phyloP scores from a whole-genome alignment of 768 basidiomycete genomes.

The Leucosporidium yakuticum region DNA sequence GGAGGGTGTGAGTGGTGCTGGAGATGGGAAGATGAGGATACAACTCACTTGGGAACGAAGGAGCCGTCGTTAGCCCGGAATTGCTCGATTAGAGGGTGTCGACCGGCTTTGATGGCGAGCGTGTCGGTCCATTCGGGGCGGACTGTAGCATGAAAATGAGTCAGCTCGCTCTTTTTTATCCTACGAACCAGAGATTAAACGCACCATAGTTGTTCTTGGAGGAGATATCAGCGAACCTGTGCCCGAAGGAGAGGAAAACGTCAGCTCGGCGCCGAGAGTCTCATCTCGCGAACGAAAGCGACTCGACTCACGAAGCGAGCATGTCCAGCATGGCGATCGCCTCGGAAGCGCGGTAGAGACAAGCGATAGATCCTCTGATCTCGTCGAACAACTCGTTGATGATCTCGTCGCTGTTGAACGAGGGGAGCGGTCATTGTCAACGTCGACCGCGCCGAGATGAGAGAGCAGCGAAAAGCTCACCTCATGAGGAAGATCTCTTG shows the following conservation, averaged over 20 bases:
- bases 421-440: neutral
- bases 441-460: neutral
- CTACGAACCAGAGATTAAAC: neutral
- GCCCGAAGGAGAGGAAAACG: too few relatives aligned
- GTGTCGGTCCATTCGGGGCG: conserved; percentile 89
- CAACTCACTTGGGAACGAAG: conserved; percentile 33
- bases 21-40: neutral
- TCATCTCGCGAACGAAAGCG: conserved; percentile 36
- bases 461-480: conserved; percentile 56
- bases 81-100: conserved; percentile 80
- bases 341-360: conserved; percentile 83
- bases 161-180: conserved; percentile 19
- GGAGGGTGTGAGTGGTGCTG: neutral
- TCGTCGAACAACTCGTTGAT: conserved; percentile 69
- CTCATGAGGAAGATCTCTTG: conserved; percentile 83
- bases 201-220: conserved; percentile 27
- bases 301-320: conserved; percentile 80
- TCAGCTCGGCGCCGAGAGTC: neutral
- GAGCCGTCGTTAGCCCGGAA: conserved; percentile 48
- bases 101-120: conserved; percentile 77
- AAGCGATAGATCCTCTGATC: conserved; percentile 65
- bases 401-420: conserved; percentile 44
- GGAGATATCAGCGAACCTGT: conserved; percentile 30
- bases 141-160: conserved; percentile 48
- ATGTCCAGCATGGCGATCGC: conserved; percentile 86